Percentiles rank a stretch among this genome's conserved stretches.
Evolutionary conservation across 768 basidiomycete genomes (phyloP).

Genomic region (Crassisporium funariophilum): DNA sequence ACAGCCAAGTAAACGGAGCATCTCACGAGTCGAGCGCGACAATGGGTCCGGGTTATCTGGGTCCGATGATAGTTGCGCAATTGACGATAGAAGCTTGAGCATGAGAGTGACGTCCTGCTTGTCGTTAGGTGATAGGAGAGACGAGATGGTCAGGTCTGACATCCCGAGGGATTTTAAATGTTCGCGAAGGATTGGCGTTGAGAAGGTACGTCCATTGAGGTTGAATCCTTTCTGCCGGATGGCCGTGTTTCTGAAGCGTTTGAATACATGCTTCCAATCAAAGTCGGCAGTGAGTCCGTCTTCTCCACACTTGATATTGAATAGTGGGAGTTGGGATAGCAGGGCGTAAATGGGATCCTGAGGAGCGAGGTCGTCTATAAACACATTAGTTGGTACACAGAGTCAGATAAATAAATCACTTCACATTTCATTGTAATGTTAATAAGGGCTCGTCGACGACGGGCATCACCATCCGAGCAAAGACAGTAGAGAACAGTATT

Average conservation of each 20-base stretch:
- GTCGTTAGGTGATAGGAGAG: slow-evolving; percentile 25
- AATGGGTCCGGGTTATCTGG: not conserved
- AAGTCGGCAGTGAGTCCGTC: slow-evolving; percentile 30
- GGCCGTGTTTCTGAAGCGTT: slow-evolving; percentile 24
- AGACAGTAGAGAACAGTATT: not conserved
- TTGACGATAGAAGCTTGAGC: not conserved
- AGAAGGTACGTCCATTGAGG: slow-evolving; percentile 21
- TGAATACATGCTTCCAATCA: slow-evolving; percentile 32
- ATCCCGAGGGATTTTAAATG: slow-evolving; percentile 1
- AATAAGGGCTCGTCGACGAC: not conserved
- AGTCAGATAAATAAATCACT: too few species aligned
- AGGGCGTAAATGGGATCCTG: not conserved
- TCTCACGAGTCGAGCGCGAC: not conserved
- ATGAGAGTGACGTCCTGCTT: slow-evolving; percentile 8
- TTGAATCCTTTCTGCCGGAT: slow-evolving; percentile 22
- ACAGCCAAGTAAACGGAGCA: not conserved
- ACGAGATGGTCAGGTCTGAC: slow-evolving; percentile 14
- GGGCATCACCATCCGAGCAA: not conserved
- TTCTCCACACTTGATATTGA: slow-evolving; percentile 25
- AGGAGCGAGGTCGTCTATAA: not conserved
- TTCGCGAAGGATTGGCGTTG: slow-evolving; percentile 7
- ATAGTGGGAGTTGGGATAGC: not conserved
- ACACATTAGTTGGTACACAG: too few species aligned
- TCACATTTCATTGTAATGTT: too few species aligned
- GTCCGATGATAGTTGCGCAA: not conserved